A percentile compares a stretch with the other conserved stretches of the same genome.
phyloP scores from a whole-genome alignment of 305 asterid species.

The Ajuga reptans region DNA sequence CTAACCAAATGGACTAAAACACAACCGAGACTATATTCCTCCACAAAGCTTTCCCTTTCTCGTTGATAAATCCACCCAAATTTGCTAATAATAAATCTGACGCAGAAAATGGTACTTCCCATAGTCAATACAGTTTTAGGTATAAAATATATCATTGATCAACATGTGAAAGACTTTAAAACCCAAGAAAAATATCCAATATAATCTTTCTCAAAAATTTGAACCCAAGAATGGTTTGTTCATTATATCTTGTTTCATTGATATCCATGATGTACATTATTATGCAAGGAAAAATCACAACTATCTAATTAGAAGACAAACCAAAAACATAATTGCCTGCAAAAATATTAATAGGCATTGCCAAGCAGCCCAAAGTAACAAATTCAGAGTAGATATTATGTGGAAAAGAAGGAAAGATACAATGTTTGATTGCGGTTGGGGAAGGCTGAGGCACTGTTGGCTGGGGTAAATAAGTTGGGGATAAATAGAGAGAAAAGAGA shows the following conservation, averaged over 20 bases:
- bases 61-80: background rate
- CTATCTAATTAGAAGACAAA: background rate
- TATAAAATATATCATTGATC: background rate
- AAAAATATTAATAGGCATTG: background rate
- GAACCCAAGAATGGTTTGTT: background rate
- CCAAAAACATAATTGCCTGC: background rate
- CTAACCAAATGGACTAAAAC: background rate
- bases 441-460: too few species aligned
- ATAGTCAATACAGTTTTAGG: too few species aligned
- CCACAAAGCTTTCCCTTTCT: background rate
- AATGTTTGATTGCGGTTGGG: too few species aligned
- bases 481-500: too few species aligned
- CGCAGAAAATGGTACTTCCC: background rate
- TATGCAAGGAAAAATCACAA: slow-evolving; percentile 3
- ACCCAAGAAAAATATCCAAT: background rate
- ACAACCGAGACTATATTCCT: background rate
- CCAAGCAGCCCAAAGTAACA: background rate
- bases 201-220: background rate
- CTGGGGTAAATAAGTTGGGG: too few species aligned
- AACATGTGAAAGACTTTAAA: background rate
- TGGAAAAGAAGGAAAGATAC: background rate
- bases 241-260: background rate
- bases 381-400: background rate
- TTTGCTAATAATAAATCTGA: background rate
- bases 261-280: slow-evolving; percentile 1